A percentile compares a stretch with the other conserved stretches of the same genome.
phyloP scores from a whole-genome alignment of 345 rosid species.

The Pugionium dolabratum region DNA sequence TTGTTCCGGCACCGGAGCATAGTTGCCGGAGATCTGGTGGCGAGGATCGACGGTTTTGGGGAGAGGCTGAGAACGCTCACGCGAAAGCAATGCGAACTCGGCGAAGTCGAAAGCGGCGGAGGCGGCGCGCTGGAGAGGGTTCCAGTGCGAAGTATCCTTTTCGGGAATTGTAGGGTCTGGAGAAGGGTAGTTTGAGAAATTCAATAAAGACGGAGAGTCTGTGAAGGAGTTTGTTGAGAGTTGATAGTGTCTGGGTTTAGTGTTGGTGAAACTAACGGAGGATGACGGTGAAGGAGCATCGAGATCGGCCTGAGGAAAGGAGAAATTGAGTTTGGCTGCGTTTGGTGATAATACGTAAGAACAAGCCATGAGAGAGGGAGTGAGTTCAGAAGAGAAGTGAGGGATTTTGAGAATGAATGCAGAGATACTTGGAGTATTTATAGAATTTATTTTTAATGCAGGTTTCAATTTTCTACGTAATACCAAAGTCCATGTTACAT shows the following conservation, averaged over 20 bases:
- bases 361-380: slow-evolving; percentile 47
- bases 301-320: slow-evolving; percentile 40
- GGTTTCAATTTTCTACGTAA: background rate
- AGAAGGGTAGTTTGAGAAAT: slow-evolving; percentile 54
- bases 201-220: slow-evolving; percentile 57
- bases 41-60: slow-evolving; percentile 85
- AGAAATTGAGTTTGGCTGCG: slow-evolving; percentile 39
- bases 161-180: slow-evolving; percentile 30
- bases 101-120: slow-evolving; percentile 62
- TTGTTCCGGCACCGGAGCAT: slow-evolving; percentile 81
- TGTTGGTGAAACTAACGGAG: slow-evolving; percentile 36
- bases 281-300: slow-evolving; percentile 39
- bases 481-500: background rate
- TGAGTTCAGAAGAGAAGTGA: slow-evolving; percentile 36
- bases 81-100: slow-evolving; percentile 63
- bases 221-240: slow-evolving; percentile 32
- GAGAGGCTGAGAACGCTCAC: slow-evolving; percentile 61
- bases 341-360: slow-evolving; percentile 39
- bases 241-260: slow-evolving; percentile 21
- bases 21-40: slow-evolving; percentile 84
- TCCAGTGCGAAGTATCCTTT: slow-evolving; percentile 51
- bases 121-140: slow-evolving; percentile 65
- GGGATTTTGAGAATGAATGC: slow-evolving; percentile 22
- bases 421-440: slow-evolving; percentile 24
- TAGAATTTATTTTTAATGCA: slow-evolving; percentile 26